phyloP scores from a whole-genome alignment of 495 filamentous ascomycete genomes.

The Hypoxylon lenormandii region DNA sequence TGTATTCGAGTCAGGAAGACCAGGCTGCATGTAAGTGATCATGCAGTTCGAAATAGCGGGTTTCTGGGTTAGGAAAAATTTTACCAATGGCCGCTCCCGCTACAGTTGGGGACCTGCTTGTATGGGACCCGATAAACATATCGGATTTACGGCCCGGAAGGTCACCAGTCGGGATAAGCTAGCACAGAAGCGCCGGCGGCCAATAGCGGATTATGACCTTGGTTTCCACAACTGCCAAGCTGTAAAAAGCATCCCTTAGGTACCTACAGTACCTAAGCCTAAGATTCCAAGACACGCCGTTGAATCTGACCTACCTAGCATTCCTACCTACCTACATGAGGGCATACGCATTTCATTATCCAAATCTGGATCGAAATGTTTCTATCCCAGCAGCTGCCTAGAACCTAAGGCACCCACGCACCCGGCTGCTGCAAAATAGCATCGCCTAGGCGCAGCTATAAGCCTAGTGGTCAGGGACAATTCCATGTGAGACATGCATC shows the following conservation, averaged over 20 bases:
- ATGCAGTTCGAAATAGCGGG: constrained; percentile 22
- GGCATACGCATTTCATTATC: constrained; percentile 24
- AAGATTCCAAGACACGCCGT: constrained; percentile 7
- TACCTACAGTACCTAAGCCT: constrained; percentile 18
- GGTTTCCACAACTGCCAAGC: constrained; percentile 18
- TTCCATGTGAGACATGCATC: constrained; percentile 31
- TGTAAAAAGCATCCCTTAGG: constrained; percentile 1
- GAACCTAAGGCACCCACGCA: constrained; percentile 3
- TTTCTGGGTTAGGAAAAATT: constrained; percentile 34
- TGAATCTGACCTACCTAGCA: neutral
- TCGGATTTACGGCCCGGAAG: constrained; percentile 40
- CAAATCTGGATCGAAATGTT: constrained; percentile 16
- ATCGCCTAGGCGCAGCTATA: constrained; percentile 3
- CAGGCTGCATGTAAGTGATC: constrained; percentile 31
- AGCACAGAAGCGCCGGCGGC: constrained; percentile 33
- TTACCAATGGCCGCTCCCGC: constrained; percentile 27
- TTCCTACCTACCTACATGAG: too few species aligned
- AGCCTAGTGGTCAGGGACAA: constrained; percentile 1
- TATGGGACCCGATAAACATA: constrained; percentile 28
- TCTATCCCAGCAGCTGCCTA: neutral
- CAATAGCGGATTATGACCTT: constrained; percentile 22
- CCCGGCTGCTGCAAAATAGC: constrained; percentile 4
- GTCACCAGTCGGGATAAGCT: constrained; percentile 35
- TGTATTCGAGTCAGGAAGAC: constrained; percentile 6
- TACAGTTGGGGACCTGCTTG: constrained; percentile 17